These are phyloP conservation scores for Pyrenophora graminea DNA, from an alignment of 2,329 filamentous ascomycete species.

Conservation along the genomic window DNA sequence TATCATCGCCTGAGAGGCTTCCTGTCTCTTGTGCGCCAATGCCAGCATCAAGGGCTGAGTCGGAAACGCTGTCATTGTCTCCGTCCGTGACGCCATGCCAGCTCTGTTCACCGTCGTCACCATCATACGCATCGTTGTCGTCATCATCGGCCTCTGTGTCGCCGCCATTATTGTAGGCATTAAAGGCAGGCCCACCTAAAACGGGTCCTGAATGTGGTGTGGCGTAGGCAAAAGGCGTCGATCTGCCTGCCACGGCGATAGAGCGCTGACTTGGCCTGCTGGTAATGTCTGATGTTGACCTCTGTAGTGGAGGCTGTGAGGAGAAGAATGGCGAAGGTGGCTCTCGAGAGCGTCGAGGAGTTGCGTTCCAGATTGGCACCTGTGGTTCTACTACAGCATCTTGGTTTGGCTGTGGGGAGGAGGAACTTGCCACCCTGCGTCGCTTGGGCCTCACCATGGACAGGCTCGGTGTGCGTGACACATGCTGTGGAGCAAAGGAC, in stretches of 20 bases:
- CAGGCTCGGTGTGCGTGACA: constrained; percentile 46
- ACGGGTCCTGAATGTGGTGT: constrained; percentile 66
- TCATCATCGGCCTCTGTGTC: constrained; percentile 44
- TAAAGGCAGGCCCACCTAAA: constrained; percentile 33
- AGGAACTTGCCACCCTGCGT: constrained; percentile 49
- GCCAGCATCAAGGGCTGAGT: constrained; percentile 21
- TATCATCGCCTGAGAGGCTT: constrained; percentile 44
- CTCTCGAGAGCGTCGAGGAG: constrained; percentile 51
- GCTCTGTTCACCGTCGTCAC: constrained; percentile 35
- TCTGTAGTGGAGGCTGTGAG: constrained; percentile 30
- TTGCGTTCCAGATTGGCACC: constrained; percentile 41
- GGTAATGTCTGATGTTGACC: constrained; percentile 39
- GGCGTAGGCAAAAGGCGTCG: constrained; percentile 71
- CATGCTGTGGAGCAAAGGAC: constrained; percentile 29
- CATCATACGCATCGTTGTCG: constrained; percentile 37
- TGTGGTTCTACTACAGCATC: constrained; percentile 26
- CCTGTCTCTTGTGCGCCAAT: constrained; percentile 36
- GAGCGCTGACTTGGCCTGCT: constrained; percentile 53
- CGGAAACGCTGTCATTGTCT: constrained; percentile 33
- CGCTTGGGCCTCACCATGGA: constrained; percentile 49
- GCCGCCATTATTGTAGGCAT: constrained; percentile 32
- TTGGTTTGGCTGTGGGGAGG: constrained; percentile 24
- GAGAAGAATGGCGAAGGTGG: constrained; percentile 50
- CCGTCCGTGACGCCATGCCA: constrained; percentile 36
- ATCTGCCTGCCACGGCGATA: constrained; percentile 32